phyloP scores from a whole-genome alignment of 139 green algal species.

The Medakamo hakoo region DNA sequence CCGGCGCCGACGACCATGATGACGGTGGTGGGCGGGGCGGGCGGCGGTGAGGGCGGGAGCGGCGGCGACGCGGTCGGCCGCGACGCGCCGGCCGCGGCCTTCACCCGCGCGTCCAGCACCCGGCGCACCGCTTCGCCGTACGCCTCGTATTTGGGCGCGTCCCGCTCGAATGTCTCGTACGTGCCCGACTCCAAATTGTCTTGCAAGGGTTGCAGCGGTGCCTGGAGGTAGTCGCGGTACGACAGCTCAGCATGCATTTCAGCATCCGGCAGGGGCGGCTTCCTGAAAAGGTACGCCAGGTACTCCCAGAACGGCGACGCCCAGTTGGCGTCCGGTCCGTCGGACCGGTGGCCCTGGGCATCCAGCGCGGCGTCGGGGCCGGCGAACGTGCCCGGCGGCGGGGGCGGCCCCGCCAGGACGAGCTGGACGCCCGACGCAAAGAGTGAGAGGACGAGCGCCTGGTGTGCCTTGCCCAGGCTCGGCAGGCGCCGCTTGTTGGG shows the following conservation, averaged over 20 bases:
- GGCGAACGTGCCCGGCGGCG: no score
- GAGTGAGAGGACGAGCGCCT: slow-evolving; percentile 43
- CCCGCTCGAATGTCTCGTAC: slow-evolving; percentile 96
- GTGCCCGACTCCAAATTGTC: slow-evolving; percentile 93
- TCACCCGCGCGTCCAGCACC: slow-evolving; percentile 40
- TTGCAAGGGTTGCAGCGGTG: slow-evolving; percentile 74
- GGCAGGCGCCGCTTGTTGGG: slow-evolving; percentile 78
- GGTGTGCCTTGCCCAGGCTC: slow-evolving; percentile 57
- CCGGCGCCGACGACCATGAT: slow-evolving; percentile 92
- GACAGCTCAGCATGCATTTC: slow-evolving; percentile 42
- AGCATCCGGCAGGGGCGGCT: slow-evolving; percentile 20
- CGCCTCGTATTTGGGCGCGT: slow-evolving; percentile 80
- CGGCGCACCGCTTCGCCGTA: slow-evolving; percentile 68
- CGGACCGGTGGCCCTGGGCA: no score
- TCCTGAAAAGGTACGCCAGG: slow-evolving; percentile 75
- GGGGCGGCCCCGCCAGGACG: slow-evolving; percentile 3
- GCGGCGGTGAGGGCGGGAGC: no score
- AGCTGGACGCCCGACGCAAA: slow-evolving; percentile 10
- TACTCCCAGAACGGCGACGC: slow-evolving; percentile 81
- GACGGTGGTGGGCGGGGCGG: slow-evolving; percentile 11
- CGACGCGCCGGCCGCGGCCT: no score
- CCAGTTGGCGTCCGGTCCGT: no score
- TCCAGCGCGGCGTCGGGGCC: no score
- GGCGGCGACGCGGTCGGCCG: no score
- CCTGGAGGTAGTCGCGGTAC: slow-evolving; percentile 87